Conservation (phyloP, 1,284 basidiomycete genomes). For the Cryptococcus sp. region DNA sequence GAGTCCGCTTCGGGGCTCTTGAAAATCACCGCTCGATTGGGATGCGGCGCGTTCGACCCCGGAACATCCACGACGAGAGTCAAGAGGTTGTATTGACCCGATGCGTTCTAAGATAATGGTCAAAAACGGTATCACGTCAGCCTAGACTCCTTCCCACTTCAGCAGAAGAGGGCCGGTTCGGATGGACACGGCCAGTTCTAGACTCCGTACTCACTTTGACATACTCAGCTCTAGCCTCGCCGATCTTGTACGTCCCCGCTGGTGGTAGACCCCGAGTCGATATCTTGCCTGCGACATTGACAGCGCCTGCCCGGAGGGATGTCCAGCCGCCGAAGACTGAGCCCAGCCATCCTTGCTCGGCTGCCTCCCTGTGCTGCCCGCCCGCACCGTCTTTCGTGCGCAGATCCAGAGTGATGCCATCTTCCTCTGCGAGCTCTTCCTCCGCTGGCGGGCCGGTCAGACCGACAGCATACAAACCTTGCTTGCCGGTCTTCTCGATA, state of each 20-base stretch:
- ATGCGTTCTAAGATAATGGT: constrained; percentile 31
- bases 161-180: no score
- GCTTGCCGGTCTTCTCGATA: constrained; percentile 1
- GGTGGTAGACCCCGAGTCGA: constrained; percentile 34
- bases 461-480: not conserved
- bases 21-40: constrained; percentile 46
- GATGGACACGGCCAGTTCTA: not conserved
- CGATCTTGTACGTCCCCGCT: constrained; percentile 51
- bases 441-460: not conserved
- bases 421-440: not conserved
- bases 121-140: not conserved
- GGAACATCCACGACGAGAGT: constrained; percentile 51
- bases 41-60: constrained; percentile 36
- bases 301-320: not conserved
- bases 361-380: not conserved
- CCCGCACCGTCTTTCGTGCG: no score
- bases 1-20: constrained; percentile 46
- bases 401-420: no score
- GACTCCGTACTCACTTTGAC: constrained; percentile 42
- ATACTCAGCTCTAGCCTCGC: constrained; percentile 52
- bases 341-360: constrained; percentile 3
- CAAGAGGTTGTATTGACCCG: constrained; percentile 44
- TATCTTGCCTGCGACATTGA: constrained; percentile 3
- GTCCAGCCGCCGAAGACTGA: constrained; percentile 17
- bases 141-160: no score